Percentiles rank a stretch among this genome's conserved stretches.
Conservation (phyloP, 2,329 filamentous ascomycete genomes). For the Biscogniauxia mediterranea region DNA sequence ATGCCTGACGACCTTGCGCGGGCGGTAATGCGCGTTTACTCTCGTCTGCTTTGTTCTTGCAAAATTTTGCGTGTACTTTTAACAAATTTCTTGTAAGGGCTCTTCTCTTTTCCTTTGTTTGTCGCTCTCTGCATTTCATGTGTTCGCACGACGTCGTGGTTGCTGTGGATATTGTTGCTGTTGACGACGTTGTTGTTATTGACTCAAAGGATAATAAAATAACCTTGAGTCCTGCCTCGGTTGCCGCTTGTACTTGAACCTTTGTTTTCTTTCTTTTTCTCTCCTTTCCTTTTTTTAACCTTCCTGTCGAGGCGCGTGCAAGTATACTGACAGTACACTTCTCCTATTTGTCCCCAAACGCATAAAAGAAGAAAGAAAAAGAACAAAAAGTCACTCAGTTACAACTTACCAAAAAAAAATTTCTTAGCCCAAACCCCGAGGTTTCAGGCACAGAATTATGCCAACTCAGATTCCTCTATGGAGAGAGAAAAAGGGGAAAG, state of each 20-base stretch:
- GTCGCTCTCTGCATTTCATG: background rate
- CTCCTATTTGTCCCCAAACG: background rate
- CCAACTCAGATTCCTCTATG: constrained; percentile 17
- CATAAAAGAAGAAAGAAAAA: background rate
- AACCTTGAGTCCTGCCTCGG: constrained; percentile 11
- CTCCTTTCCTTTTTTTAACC: background rate
- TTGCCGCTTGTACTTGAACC: constrained; percentile 12
- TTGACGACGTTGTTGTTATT: constrained; percentile 3
- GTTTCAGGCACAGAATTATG: constrained; percentile 20
- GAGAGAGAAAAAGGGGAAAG: constrained; percentile 16
- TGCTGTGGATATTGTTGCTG: background rate
- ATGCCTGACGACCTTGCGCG: background rate
- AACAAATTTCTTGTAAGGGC: background rate
- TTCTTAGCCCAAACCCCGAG: constrained; percentile 20
- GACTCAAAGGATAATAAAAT: constrained; percentile 7
- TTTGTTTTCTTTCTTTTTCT: background rate
- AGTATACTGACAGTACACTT: background rate
- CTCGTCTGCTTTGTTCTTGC: background rate
- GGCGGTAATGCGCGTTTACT: background rate
- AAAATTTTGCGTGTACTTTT: background rate
- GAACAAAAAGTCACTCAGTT: background rate
- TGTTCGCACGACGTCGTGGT: background rate
- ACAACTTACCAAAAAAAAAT: constrained; percentile 17
- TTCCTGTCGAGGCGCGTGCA: background rate
- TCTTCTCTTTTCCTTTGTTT: background rate